phyloP scores from a whole-genome alignment of 805 yeast species.

The Clavispora phyllophila region DNA sequence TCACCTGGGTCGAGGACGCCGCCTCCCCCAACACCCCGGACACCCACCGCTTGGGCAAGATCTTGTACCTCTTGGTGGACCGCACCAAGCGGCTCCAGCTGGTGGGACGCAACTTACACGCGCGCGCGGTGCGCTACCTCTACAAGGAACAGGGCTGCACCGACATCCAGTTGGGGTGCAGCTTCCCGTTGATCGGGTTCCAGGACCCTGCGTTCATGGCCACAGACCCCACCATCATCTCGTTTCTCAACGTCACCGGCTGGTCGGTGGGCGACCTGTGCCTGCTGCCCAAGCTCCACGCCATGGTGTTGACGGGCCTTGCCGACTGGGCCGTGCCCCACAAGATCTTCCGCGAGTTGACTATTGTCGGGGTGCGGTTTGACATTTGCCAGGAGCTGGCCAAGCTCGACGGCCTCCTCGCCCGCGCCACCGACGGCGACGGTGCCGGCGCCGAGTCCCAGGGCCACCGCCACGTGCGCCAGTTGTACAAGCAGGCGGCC shows the following conservation, averaged over 20 bases:
- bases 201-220: slow-evolving; percentile 20
- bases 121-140: slow-evolving; percentile 47
- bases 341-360: slow-evolving; percentile 49
- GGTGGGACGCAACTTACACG: slow-evolving; percentile 50
- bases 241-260: slow-evolving; percentile 36
- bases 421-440: slow-evolving; percentile 15
- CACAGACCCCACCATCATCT: slow-evolving; percentile 19
- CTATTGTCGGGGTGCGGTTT: slow-evolving; percentile 53
- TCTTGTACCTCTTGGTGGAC: slow-evolving; percentile 47
- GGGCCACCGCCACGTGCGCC: slow-evolving; percentile 18
- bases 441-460: slow-evolving; percentile 3
- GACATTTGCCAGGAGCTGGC: slow-evolving; percentile 45
- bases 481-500: slow-evolving; percentile 36
- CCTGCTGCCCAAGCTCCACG: slow-evolving; percentile 19
- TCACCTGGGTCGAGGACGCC: slow-evolving; percentile 47
- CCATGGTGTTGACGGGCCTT: slow-evolving; percentile 40
- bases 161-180: slow-evolving; percentile 37
- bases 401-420: slow-evolving; percentile 39
- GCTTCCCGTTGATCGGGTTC: slow-evolving; percentile 43
- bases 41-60: slow-evolving; percentile 32
- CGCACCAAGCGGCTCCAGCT: slow-evolving; percentile 49
- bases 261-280: slow-evolving; percentile 28
- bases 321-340: slow-evolving; percentile 49
- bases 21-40: slow-evolving; percentile 6
- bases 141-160: slow-evolving; percentile 38